Base-by-base conservation (phyloP, 129 eudicot genomes). In the Saussurea involucrata region DNA sequence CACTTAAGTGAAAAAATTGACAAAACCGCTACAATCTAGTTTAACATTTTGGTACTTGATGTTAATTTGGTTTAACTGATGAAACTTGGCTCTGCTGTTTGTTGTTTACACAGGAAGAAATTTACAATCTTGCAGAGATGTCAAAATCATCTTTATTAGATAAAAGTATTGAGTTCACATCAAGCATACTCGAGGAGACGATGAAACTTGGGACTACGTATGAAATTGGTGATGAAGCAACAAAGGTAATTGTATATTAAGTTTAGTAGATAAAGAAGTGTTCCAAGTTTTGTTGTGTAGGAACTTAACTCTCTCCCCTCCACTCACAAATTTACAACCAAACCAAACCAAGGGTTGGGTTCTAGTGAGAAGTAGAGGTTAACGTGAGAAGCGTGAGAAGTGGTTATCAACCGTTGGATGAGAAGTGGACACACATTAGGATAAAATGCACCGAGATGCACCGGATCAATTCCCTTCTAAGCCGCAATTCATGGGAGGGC, bases 221-320 rank as follows among this genome's bases (percentile, higher is more conserved):
- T 22, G 67, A 63, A 63, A 11, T 11, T 72, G 5, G 65, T 6
- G 33, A 25, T 3, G 42, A 40, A 32, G 22, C 31, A 57, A 20
- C 31, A 57, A 11, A 8, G 77, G 68, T 73, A 73, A 72, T 72
- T 18, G 4, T 15, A 49, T 24, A 72, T 72, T 32, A 18, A 55
- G 58, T 32, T 72, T 72, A 18, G 4, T 29, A 31, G 33, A 29
- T 17, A n/a, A 66, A 31, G 22, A 31, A 66, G 71, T 13, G 25
- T 33, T 27, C 3, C 1, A 27, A 27, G 29, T 27, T 27, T 27
- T 3, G 2, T 27, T 27, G 29, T 27, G 29, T 27, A 27, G 29
- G 29, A n/a, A n/a, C n/a, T n/a, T n/a, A n/a, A n/a, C n/a, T 28
- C 57, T 46, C 18, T 46, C 6, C 57, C 57, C 57, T 46, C 57